Conservation (phyloP, 1,284 basidiomycete genomes). For the Cutaneotrichosporon sp. region DNA sequence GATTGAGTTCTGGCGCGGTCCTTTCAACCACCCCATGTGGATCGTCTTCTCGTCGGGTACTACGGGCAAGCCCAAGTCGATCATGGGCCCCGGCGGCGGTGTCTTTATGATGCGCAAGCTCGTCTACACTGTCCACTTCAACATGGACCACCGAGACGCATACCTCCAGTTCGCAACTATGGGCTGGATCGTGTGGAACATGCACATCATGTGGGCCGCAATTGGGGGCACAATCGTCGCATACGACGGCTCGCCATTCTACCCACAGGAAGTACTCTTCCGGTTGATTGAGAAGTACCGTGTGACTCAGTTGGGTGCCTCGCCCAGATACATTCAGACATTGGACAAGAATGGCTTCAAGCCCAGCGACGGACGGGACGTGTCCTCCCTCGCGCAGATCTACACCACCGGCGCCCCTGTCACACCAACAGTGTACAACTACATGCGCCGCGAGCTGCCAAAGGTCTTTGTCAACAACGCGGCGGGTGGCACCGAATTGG, state of each 20-base stretch:
- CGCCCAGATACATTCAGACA: slow-evolving; percentile 32
- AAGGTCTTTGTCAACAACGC: slow-evolving; percentile 31
- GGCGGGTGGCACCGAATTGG: slow-evolving; percentile 40
- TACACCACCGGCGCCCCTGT: slow-evolving; percentile 39
- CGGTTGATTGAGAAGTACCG: slow-evolving; percentile 29
- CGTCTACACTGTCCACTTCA: slow-evolving; percentile 14
- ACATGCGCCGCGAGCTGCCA: slow-evolving; percentile 15
- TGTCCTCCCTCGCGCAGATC: slow-evolving; percentile 30
- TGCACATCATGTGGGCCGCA: slow-evolving; percentile 27
- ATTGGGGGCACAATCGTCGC: slow-evolving; percentile 32
- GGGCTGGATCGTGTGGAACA: slow-evolving; percentile 44
- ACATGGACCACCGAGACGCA: slow-evolving; percentile 25
- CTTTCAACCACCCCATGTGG: slow-evolving; percentile 34
- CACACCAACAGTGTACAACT: slow-evolving; percentile 29
- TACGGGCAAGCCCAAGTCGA: slow-evolving; percentile 47
- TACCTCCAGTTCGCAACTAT: slow-evolving; percentile 37
- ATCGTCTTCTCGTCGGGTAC: slow-evolving; percentile 45
- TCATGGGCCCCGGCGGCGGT: slow-evolving; percentile 34
- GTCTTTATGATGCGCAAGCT: slow-evolving; percentile 24
- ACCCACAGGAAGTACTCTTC: slow-evolving; percentile 31
- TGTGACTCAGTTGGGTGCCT: slow-evolving; percentile 34
- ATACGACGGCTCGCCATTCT: slow-evolving; percentile 43
- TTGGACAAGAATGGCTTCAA: slow-evolving; percentile 16
- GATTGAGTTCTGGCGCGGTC: slow-evolving; percentile 26
- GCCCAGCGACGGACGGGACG: slow-evolving; percentile 18